Percentiles rank a stretch among this genome's conserved stretches.
phyloP scores from a whole-genome alignment of 257 asterid genomes.

The Solanum corneliomulleri region DNA sequence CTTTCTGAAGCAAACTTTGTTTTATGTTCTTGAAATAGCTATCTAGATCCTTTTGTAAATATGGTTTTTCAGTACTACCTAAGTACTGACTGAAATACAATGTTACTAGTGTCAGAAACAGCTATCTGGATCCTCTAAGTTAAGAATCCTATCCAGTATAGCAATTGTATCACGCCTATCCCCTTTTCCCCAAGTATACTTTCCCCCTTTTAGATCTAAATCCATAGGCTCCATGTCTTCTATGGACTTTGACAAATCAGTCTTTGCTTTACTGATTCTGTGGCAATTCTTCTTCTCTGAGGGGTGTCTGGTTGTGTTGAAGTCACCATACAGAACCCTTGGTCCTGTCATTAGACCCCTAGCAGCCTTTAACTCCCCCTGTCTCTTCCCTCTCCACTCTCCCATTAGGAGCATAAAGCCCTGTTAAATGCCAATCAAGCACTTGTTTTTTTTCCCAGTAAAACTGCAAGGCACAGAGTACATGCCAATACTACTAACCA shows the following conservation, averaged over 20 bases:
- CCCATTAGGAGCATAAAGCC: not conserved
- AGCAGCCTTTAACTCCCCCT: not conserved
- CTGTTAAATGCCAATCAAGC: not conserved
- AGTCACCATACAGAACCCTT: not conserved
- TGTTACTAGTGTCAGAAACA: not conserved
- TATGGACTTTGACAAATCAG: not conserved
- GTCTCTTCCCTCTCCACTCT: not conserved
- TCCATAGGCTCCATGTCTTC: not conserved
- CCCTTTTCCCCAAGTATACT: not conserved
- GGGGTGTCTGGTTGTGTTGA: not conserved
- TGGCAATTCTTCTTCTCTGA: not conserved
- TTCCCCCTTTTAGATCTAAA: not conserved
- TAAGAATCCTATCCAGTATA: not conserved
- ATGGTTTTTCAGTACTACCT: no score
- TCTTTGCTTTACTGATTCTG: not conserved
- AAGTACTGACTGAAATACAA: no score
- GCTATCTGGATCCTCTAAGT: not conserved
- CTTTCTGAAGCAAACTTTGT: not conserved
- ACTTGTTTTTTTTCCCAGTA: not conserved
- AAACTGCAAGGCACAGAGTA: not conserved
- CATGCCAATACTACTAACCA: not conserved
- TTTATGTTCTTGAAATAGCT: not conserved
- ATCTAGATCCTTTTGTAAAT: not conserved
- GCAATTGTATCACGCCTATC: not conserved
- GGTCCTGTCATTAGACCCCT: not conserved